Evolutionary conservation across 164 flowering plant genomes (phyloP).

Genomic region (Malania oleifera): DNA sequence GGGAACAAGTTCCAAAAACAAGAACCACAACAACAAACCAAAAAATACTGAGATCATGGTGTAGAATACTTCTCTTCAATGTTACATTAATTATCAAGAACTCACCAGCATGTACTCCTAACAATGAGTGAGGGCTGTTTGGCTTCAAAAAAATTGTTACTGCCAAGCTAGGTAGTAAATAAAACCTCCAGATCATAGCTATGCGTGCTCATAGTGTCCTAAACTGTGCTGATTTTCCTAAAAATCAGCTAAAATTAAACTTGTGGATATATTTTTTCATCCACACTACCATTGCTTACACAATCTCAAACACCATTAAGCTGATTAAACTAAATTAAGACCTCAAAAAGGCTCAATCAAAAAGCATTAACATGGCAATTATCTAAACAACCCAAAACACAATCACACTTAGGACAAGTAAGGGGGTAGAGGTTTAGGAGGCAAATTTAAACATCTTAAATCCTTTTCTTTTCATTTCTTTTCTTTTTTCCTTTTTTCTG

Average conservation of each 20-base stretch:
- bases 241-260: constrained; percentile 5
- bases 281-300: constrained; percentile 54
- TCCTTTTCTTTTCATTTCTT: too few species aligned
- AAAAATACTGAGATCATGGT: not conserved
- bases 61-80: not conserved
- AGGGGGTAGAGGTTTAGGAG: too few species aligned
- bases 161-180: constrained; percentile 43
- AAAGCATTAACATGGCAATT: too few species aligned
- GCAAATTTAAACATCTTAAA: too few species aligned
- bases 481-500: too few species aligned
- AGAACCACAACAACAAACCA: not conserved
- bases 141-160: constrained; percentile 38
- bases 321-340: too few species aligned
- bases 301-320: constrained; percentile 54
- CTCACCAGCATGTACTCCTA: constrained; percentile 97
- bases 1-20: not conserved
- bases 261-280: not conserved
- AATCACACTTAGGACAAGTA: too few species aligned
- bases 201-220: constrained; percentile 3
- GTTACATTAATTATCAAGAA: not conserved
- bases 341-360: too few species aligned
- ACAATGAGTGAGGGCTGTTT: constrained; percentile 85
- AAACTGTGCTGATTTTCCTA: not conserved
- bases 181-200: constrained; percentile 28
- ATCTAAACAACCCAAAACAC: too few species aligned